phyloP scores from a whole-genome alignment of 2,329 filamentous ascomycete species.

The Talaromyces sp. region DNA sequence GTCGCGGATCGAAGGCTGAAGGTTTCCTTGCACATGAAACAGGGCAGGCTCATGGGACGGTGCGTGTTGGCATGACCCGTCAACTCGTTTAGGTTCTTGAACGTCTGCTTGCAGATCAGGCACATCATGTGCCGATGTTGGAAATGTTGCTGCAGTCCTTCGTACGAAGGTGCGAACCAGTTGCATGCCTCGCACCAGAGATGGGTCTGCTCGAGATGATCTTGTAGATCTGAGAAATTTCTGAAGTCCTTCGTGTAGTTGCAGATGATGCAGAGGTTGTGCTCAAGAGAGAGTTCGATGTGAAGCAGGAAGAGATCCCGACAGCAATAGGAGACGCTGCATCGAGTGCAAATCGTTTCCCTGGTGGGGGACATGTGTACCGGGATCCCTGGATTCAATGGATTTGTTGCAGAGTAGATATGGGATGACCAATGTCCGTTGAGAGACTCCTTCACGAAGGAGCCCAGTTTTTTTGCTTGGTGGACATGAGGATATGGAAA shows the following conservation, averaged over 20 bases:
- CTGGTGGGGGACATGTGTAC: background rate
- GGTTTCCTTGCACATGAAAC: constrained; percentile 17
- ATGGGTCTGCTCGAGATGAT: constrained; percentile 18
- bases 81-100: constrained; percentile 18
- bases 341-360: constrained; percentile 7
- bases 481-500: background rate
- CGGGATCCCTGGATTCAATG: background rate
- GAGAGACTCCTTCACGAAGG: background rate
- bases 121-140: constrained; percentile 18
- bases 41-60: constrained; percentile 16
- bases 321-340: background rate
- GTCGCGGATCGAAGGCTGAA: constrained; percentile 18
- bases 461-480: background rate
- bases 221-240: constrained; percentile 16
- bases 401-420: background rate
- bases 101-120: constrained; percentile 18
- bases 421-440: background rate
- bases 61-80: constrained; percentile 19
- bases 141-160: constrained; percentile 19
- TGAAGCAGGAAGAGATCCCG: background rate
- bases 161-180: constrained; percentile 19
- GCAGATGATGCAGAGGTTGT: constrained; percentile 11
- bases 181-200: constrained; percentile 20
- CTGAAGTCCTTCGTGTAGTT: constrained; percentile 16
- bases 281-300: constrained; percentile 3